phyloP scores from a whole-genome alignment of 352 stramenopile species.

The Pythium phragmitis region DNA sequence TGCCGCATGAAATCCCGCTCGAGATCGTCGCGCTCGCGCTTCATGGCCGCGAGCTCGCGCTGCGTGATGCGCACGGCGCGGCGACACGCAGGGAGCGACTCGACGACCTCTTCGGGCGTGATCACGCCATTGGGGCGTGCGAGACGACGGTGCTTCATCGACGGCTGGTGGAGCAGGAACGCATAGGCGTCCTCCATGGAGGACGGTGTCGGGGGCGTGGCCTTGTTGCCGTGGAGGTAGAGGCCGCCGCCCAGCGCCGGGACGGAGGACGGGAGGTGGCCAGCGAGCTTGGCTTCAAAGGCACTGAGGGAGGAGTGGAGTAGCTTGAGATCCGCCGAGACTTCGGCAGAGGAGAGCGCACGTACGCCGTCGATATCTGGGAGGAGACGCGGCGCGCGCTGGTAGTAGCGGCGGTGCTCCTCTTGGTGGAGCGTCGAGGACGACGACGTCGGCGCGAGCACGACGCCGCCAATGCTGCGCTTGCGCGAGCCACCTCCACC shows the following conservation, averaged over 20 bases:
- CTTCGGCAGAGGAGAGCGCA: conserved; percentile 45
- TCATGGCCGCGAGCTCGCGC: conserved; percentile 62
- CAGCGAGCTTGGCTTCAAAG: conserved; percentile 43
- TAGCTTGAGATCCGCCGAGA: conserved; percentile 52
- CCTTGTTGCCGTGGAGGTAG: conserved; percentile 29
- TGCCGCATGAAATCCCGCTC: conserved; percentile 71
- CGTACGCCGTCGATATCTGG: conserved; percentile 61
- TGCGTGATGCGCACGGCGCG: conserved; percentile 77
- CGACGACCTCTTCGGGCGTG: conserved; percentile 71
- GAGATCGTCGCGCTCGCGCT: conserved; percentile 74
- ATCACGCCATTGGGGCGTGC: conserved; percentile 47
- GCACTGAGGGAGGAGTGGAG: conserved; percentile 48
- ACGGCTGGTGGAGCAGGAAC: conserved; percentile 7
- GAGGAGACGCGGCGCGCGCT: conserved; percentile 45
- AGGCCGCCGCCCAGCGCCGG: conserved; percentile 12
- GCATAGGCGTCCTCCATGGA: conserved; percentile 31
- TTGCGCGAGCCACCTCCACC: conserved; percentile 15
- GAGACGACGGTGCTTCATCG: conserved; percentile 37
- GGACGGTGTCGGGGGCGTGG: not conserved
- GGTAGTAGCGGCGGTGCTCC: conserved; percentile 37
- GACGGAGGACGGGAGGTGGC: conserved; percentile 19
- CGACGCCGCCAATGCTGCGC: conserved; percentile 20
- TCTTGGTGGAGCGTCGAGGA: conserved; percentile 20
- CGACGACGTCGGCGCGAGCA: conserved; percentile 8
- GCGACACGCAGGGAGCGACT: conserved; percentile 60